These are phyloP conservation scores for Ceratocystis lukuohia DNA, from an alignment of 2,329 filamentous ascomycete species.

Conservation along the genomic window DNA sequence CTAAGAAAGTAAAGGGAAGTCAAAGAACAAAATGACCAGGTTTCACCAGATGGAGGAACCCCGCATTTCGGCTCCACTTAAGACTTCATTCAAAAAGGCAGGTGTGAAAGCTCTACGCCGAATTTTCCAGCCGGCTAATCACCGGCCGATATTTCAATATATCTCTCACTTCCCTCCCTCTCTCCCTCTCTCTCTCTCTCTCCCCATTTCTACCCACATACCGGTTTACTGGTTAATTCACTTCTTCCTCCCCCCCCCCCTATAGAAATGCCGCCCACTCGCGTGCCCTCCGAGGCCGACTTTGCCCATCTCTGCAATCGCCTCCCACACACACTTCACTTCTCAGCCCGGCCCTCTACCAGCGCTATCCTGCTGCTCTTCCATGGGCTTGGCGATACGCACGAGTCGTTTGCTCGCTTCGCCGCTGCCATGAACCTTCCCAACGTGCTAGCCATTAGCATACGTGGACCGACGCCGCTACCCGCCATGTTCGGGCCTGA, in stretches of 20 bases:
- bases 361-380: conserved; percentile 69
- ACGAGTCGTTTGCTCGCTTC: conserved; percentile 54
- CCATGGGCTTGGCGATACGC: conserved; percentile 70
- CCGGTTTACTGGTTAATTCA: too few relatives aligned
- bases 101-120: neutral
- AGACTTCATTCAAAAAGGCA: conserved; percentile 7
- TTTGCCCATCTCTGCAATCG: conserved; percentile 33
- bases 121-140: neutral
- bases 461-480: conserved; percentile 57
- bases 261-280: conserved; percentile 22
- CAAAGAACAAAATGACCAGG: neutral
- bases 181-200: too few relatives aligned
- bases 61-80: conserved; percentile 8
- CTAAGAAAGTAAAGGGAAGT: neutral
- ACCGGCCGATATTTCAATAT: neutral
- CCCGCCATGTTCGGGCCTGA: conserved; percentile 50
- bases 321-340: conserved; percentile 35
- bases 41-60: neutral
- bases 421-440: conserved; percentile 57
- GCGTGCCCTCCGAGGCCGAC: conserved; percentile 39
- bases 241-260: conserved; percentile 18
- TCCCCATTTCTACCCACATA: neutral
- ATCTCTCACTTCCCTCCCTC: too few relatives aligned
- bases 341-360: conserved; percentile 44
- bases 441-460: conserved; percentile 60